Evolutionary conservation across 345 rosid species (phyloP), one percentile per base, ranked within the genome.

Genomic region (Litchi chinensis): DNA sequence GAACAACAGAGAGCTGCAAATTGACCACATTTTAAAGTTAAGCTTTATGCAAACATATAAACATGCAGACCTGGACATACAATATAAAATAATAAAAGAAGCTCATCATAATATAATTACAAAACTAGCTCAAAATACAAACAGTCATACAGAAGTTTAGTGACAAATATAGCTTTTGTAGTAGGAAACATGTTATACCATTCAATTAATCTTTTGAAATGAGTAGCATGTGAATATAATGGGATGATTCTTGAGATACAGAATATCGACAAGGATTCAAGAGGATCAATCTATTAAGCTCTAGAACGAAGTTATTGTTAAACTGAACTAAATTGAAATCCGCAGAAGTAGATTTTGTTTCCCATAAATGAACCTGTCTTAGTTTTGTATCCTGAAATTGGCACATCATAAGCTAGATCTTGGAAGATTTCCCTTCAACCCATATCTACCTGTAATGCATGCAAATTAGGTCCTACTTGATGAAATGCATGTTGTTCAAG

Each of bases 1-100:
- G 87, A 73, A 95, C 92, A 78, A 98, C 93, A 85, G 97, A 93
- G 28, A 95, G 93, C 99, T 92, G 88, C 84, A 82, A 2, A 76
- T 64, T 56, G 56, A 76, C 26, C 78, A 57, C 6, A 37, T 46
- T 18, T 3, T 48, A 50, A 15, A 70, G 32, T 46, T 11, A 39
- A 22, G 72, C 54, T 62, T 70, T 22, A 73, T 57, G 77, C 40
- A 74, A 80, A 74, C 46, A 60, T 32, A n/a, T 32, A 41, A 74
- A 60, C 1, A 26, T 43, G 24, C 21, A 74, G 40, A 60, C 77
- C 41, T 60, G 21, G 37, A 32, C 37, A 32, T 32, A 32, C 1
- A 32, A 32, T 32, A 2, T 32, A 32, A 32, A 32, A 32, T 40
- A 41, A 40, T 60, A 60, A 60, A 43, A 73, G 21, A 39, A 73